Evolutionary conservation across 192 early-diverging fungal genomes (phyloP).

Genomic region (Coemansia erecta): DNA sequence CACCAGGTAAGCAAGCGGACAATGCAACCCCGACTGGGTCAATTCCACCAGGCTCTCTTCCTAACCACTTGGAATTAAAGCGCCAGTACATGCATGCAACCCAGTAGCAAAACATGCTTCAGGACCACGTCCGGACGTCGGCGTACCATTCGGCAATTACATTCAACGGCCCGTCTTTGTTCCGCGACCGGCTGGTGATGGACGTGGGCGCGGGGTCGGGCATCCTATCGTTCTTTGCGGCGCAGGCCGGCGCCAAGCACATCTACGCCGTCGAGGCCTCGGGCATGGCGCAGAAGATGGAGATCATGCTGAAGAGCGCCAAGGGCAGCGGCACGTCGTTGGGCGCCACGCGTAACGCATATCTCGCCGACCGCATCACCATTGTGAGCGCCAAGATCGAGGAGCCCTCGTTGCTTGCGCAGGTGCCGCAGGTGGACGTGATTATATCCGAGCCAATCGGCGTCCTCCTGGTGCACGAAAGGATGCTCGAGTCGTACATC

Average conservation of each 20-base stretch:
- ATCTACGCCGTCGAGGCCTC: conserved; percentile 98
- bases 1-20: conserved; percentile 39
- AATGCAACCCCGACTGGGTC: no score
- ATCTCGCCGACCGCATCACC: conserved; percentile 75
- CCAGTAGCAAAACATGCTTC: conserved; percentile 96
- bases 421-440: conserved; percentile 82
- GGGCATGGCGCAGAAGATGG: conserved; percentile 89
- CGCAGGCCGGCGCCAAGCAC: conserved; percentile 86
- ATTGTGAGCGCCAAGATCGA: conserved; percentile 90
- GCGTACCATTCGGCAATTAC: conserved; percentile 91
- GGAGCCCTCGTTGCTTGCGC: conserved; percentile 57
- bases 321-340: conserved; percentile 30
- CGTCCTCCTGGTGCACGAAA: conserved; percentile 94
- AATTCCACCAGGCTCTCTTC: no score
- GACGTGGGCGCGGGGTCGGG: conserved; percentile 95
- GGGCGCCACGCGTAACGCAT: conserved; percentile 68
- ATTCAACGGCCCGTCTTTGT: conserved; percentile 69
- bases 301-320: conserved; percentile 68
- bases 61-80: neutral
- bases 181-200: conserved; percentile 81
- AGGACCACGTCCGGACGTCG: conserved; percentile 92
- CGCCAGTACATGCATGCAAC: neutral
- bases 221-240: conserved; percentile 94
- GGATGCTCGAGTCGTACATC: conserved; percentile 70
- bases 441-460: conserved; percentile 98